Percentiles rank a stretch among this genome's conserved stretches.
Conservation (phyloP, 1,284 basidiomycete genomes). For the Chiua sp. region DNA sequence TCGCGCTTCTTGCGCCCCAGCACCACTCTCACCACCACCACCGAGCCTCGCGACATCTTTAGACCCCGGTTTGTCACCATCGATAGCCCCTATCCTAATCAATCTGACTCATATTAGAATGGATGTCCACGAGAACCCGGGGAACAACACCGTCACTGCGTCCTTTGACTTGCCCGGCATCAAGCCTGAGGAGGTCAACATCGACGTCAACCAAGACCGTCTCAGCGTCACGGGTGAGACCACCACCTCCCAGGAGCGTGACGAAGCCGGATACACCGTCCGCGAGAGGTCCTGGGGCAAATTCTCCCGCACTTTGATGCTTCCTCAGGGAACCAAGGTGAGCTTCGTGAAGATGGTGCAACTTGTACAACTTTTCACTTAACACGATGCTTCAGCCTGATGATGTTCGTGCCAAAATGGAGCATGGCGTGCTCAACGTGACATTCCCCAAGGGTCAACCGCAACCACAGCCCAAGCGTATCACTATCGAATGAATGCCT, state of each 20-base stretch:
- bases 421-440: constrained; percentile 48
- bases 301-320: constrained; percentile 50
- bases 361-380: constrained; percentile 2
- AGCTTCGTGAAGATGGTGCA: constrained; percentile 5
- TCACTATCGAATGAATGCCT: constrained; percentile 36
- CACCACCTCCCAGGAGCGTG: constrained; percentile 37
- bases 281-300: constrained; percentile 55
- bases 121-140: constrained; percentile 50
- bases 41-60: constrained; percentile 19
- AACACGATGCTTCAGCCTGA: constrained; percentile 34
- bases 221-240: constrained; percentile 53
- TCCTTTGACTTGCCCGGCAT: constrained; percentile 56
- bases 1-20: constrained; percentile 32
- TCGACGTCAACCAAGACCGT: constrained; percentile 48
- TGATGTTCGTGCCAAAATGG: constrained; percentile 49
- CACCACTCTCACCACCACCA: background rate
- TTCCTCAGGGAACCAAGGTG: constrained; percentile 56
- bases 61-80: constrained; percentile 30
- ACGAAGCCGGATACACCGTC: constrained; percentile 52
- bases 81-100: background rate
- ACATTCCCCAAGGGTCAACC: constrained; percentile 48
- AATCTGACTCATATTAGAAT: constrained; percentile 38
- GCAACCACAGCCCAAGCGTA: constrained; percentile 41
- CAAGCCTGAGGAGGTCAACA: constrained; percentile 46
- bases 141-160: constrained; percentile 49